Evolutionary conservation across 2,329 filamentous ascomycete genomes (phyloP).

Genomic region (Arachnopeziza araneosa): DNA sequence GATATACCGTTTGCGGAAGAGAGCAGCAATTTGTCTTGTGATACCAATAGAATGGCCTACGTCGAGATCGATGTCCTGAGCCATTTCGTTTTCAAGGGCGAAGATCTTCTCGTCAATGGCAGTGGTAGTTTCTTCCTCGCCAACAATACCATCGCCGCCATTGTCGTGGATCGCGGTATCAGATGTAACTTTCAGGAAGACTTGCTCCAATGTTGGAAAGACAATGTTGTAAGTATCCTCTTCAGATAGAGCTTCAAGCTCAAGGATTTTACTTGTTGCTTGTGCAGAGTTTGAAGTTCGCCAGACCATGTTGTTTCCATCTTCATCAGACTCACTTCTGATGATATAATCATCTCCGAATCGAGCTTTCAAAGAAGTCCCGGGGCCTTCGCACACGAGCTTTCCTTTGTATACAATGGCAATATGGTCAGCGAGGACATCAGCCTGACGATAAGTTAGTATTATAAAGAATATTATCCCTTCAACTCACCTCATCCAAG

Average conservation of each 20-base stretch:
- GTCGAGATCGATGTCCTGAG: slow-evolving; percentile 34
- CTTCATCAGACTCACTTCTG: slow-evolving; percentile 13
- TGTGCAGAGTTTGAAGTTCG: slow-evolving; percentile 41
- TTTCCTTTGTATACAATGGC: slow-evolving; percentile 58
- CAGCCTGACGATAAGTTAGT: slow-evolving; percentile 36
- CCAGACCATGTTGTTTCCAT: slow-evolving; percentile 13
- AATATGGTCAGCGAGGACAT: slow-evolving; percentile 60
- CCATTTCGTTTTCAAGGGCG: slow-evolving; percentile 19
- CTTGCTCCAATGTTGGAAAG: slow-evolving; percentile 61
- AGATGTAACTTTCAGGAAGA: slow-evolving; percentile 60
- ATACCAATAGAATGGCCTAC: slow-evolving; percentile 51
- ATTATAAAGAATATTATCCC: not conserved
- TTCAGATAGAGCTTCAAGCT: slow-evolving; percentile 47
- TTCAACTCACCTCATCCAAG: slow-evolving; percentile 45
- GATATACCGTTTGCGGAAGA: slow-evolving; percentile 55
- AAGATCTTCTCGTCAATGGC: slow-evolving; percentile 21
- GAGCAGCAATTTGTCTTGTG: slow-evolving; percentile 48
- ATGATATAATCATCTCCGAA: slow-evolving; percentile 53
- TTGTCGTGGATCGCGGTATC: slow-evolving; percentile 36
- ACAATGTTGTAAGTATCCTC: slow-evolving; percentile 52
- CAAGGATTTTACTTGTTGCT: slow-evolving; percentile 48
- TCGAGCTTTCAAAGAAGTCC: slow-evolving; percentile 56
- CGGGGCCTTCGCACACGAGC: slow-evolving; percentile 57
- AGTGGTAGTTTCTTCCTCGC: slow-evolving; percentile 12
- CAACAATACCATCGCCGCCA: slow-evolving; percentile 23